Base-by-base conservation (phyloP, 2,329 filamentous ascomycete genomes). In the Hymenoscyphus infarciens region DNA sequence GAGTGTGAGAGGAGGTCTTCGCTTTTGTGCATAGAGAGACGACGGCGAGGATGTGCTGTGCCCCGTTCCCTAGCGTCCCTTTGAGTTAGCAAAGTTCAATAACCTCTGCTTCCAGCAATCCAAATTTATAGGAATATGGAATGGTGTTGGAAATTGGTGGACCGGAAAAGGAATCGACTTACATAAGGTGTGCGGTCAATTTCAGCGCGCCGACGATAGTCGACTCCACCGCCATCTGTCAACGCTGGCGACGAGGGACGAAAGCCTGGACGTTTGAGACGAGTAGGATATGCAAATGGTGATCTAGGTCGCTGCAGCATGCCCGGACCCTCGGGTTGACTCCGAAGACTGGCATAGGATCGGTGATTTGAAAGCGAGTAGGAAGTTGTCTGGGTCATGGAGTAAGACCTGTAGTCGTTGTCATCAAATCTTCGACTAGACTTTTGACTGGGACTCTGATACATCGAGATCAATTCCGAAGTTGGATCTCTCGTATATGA, bases 231-330 rank as follows among this genome's bases (percentile, higher is more conserved):
- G n/a, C 70, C 71, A 67, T 73, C 71, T 11, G 71, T 73, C 39
- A 74, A 64, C 35, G 71, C 72, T 56, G 73, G 73, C 13, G 72
- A 74, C 16, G 70, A 73, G 49, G 72, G 72, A 2, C 71, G 71
- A 59, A 74, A 73, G 2, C 82, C 82, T 19, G 82, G 82, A 22
- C 83, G 79, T 69, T 80, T 84, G 38, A 86, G 73, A 19, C 83
- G 80, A 55, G 83, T 81, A 29, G 83, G 83, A 63, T 86, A 86
- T 25, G 82, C 82, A 64, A 83, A 86, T 1, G 84, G 83, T 25
- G 84, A 86, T 33, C 82, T 78, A 56, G 83, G 81, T n/a, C 83
- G 78, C 67, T 83, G 82, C 58, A 80, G 68, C 33, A 75, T 72
- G 11, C 54, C 62, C 54, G 70, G 71, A 25, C 72, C 72, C 56